Evolutionary conservation across 2,329 filamentous ascomycete species (phyloP), one percentile per base, ranked within the genome.

Genomic region (Gnomoniopsis sp.): DNA sequence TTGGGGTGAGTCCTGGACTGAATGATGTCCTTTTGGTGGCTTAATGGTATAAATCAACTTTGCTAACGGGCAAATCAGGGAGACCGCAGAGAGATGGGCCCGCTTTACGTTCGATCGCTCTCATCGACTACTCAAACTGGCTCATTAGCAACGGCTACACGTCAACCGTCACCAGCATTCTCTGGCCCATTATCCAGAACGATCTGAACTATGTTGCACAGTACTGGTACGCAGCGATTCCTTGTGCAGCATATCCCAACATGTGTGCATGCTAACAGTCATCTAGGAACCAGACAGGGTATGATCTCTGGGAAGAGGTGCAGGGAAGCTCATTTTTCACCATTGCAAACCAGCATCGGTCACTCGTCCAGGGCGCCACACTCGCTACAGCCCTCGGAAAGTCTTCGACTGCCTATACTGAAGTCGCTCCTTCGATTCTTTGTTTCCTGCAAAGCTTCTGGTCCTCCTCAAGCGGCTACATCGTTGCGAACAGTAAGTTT

Each of bases 271-370:
- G 30, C 65, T 50, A 21, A 52, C 2, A 15, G 15, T 7, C 10
- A 0, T 3, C 1, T 6, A 78, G 76, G 80, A 84, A 83, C 68
- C 72, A 78, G 63, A 83, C 81, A 0, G 82, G 82, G 6, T 95
- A 86, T 67, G 91, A 96, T 70, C 79, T 96, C 3, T 95, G 91
- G 91, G 91, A 95, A 70, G 91, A 95, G 70, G 84, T 93, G 15
- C 76, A 79, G 23, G 88, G 89, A 44, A 87, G 84, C 22, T 92
- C 89, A 0, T 95, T 93, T 77, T 96, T 93, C 73, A 95, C 90
- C 1, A 75, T 86, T 34, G 83, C 85, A 3, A 81, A 82, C 44
- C 85, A 89, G 61, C 86, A 93, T 69, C 84, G 90, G 75, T 80
- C 85, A n/a, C 76, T 88, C 15, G 76, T 86, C 7, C 85, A 90